Conservation (phyloP, 441 rosid genomes). For the Erysimum cheiri region DNA sequence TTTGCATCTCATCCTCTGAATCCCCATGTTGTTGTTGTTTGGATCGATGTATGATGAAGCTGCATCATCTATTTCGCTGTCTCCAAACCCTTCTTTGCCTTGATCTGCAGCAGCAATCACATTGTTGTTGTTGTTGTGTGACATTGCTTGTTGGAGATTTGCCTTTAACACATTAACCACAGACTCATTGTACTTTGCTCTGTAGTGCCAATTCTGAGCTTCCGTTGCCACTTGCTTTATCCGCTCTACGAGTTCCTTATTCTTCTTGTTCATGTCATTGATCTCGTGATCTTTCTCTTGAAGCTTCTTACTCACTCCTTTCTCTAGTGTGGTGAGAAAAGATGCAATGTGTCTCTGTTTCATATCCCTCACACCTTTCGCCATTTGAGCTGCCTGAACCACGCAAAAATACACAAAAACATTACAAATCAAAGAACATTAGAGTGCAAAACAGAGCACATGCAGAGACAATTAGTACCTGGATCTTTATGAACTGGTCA, state of each 20-base stretch:
- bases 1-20: constrained; percentile 53
- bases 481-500: constrained; percentile 57
- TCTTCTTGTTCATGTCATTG: constrained; percentile 62
- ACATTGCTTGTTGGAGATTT: constrained; percentile 66
- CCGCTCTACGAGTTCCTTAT: constrained; percentile 62
- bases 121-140: constrained; percentile 48
- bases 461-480: constrained; percentile 50
- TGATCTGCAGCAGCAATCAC: constrained; percentile 40
- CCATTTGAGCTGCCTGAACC: constrained; percentile 61
- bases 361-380: constrained; percentile 59
- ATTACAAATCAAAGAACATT: constrained; percentile 25
- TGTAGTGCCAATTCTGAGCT: constrained; percentile 69
- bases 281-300: constrained; percentile 66
- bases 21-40: constrained; percentile 36
- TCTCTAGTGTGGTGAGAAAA: constrained; percentile 58
- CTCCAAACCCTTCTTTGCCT: constrained; percentile 73
- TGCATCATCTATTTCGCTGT: constrained; percentile 66
- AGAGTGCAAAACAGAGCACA: not conserved
- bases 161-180: constrained; percentile 60
- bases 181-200: constrained; percentile 72
- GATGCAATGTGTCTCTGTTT: constrained; percentile 57
- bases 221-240: constrained; percentile 62
- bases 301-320: constrained; percentile 58
- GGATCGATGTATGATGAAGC: constrained; percentile 57
- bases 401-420: constrained; percentile 18